phyloP scores from a whole-genome alignment of 306 rosid species.

The Prunus dulcis region DNA sequence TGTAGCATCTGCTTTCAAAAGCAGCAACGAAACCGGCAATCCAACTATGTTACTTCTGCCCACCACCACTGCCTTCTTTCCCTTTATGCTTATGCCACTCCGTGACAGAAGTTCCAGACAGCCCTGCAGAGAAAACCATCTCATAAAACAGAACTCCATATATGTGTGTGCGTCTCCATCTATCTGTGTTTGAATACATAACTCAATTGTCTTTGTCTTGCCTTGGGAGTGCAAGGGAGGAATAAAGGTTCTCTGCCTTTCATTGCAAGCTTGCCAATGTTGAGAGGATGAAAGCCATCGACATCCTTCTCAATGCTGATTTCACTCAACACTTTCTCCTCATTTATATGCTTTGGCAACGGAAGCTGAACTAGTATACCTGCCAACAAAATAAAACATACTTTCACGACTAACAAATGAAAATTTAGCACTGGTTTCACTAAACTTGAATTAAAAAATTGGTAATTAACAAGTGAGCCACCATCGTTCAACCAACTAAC shows the following conservation, averaged over 20 bases:
- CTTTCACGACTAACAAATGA: neutral
- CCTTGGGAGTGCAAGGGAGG: constrained; percentile 94
- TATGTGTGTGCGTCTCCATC: neutral
- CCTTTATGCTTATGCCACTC: constrained; percentile 68
- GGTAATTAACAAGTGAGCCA: neutral
- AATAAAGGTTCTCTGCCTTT: constrained; percentile 91
- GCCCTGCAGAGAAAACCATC: constrained; percentile 44
- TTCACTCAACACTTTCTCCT: constrained; percentile 72
- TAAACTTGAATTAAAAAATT: neutral
- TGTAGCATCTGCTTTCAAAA: constrained; percentile 85
- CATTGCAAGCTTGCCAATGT: constrained; percentile 95
- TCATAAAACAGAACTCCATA: constrained; percentile 3
- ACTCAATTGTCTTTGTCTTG: constrained; percentile 30
- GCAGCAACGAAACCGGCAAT: constrained; percentile 79
- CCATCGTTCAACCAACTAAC: constrained; percentile 29
- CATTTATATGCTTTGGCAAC: constrained; percentile 84
- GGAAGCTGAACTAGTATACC: constrained; percentile 97
- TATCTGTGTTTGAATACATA: constrained; percentile 10
- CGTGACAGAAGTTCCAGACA: constrained; percentile 79
- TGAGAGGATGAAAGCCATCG: constrained; percentile 94
- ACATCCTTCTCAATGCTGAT: constrained; percentile 90
- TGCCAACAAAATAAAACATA: constrained; percentile 16
- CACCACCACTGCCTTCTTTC: constrained; percentile 87
- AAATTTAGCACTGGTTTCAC: neutral
- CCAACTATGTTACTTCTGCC: constrained; percentile 98